Base-by-base conservation (phyloP, 2,329 filamentous ascomycete genomes). In the Phialophora expanda region DNA sequence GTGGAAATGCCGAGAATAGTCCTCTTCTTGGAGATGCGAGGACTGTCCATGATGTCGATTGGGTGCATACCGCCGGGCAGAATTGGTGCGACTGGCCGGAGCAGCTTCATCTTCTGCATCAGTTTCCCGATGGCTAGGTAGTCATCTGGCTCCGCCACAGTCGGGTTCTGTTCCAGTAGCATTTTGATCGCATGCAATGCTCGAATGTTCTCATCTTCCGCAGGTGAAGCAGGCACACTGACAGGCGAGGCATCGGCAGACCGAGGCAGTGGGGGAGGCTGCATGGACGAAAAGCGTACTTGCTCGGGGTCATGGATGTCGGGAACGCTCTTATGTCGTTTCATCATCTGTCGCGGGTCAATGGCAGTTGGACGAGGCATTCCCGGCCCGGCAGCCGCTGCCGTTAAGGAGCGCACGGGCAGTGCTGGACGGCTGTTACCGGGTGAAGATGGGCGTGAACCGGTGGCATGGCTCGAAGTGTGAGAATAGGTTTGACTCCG, bases 401-500 rank as follows among this genome's bases (percentile, higher is more conserved):
- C 41, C 4, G 70, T 67, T 66, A 71, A 46, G n/a, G 71, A 67
- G 65, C 73, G 62, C 51, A 71, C 57, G 61, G 73, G 60, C 53
- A 74, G 41, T 62, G 73, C 48, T 34, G 71, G 66, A 61, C 64
- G 41, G 59, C 61, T 70, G 62, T 69, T 50, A 57, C 61, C 30
- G 48, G 69, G 64, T 44, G 70, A 61, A 30, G 66, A 61, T 26
- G 89, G 53, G 90, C 82, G 55, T 87, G 87, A 61, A 8, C 50
- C 60, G 32, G 24, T 32, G 2, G 41, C 60, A 7, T 56, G 30
- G 44, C 41, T 62, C 11, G 69, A 64, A 50, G 92, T 80, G 53
- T 89, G 87, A 0, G 93, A 92, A 69, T 96, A 93, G 0, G 92
- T 96, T 77, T 96, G 92, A 76, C 91, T 95, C 74, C 92, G 85